Percentiles rank a stretch among this genome's conserved stretches.
Evolutionary conservation across 2,329 filamentous ascomycete genomes (phyloP).

Genomic region (Phyllosticta citrichinensis): DNA sequence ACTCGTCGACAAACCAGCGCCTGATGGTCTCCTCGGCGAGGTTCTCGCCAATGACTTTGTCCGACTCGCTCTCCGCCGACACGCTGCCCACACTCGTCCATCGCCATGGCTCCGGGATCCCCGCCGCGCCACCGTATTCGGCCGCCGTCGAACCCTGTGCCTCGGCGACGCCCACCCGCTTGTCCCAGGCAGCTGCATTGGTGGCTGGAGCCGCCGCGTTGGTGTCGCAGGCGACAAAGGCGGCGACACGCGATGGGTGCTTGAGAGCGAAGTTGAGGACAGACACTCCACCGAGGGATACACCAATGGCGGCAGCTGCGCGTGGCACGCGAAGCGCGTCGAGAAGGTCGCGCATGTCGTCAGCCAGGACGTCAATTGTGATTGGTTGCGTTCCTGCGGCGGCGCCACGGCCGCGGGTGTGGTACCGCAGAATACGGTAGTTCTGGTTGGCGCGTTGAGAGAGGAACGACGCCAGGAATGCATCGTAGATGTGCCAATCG

Average conservation of each 20-base stretch:
- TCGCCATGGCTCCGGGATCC: not conserved
- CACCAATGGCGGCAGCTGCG: slow-evolving; percentile 60
- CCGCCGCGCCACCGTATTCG: slow-evolving; percentile 17
- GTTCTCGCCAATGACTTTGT: slow-evolving; percentile 48
- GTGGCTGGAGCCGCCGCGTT: slow-evolving; percentile 61
- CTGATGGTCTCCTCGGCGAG: slow-evolving; percentile 62
- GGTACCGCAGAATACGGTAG: slow-evolving; percentile 67
- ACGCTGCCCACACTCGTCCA: not conserved
- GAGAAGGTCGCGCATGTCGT: slow-evolving; percentile 58
- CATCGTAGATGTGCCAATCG: slow-evolving; percentile 71
- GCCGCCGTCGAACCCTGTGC: slow-evolving; percentile 32
- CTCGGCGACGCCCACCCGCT: slow-evolving; percentile 61
- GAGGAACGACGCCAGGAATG: slow-evolving; percentile 53
- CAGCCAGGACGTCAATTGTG: slow-evolving; percentile 54
- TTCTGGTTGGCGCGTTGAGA: slow-evolving; percentile 45
- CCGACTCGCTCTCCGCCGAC: slow-evolving; percentile 28
- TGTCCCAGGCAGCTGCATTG: slow-evolving; percentile 71
- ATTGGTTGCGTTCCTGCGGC: slow-evolving; percentile 32
- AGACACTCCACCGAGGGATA: slow-evolving; percentile 74
- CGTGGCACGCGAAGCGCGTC: slow-evolving; percentile 58
- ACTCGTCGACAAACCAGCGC: slow-evolving; percentile 60
- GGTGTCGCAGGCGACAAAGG: slow-evolving; percentile 69
- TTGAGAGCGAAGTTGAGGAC: slow-evolving; percentile 61
- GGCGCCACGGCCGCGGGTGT: slow-evolving; percentile 57
- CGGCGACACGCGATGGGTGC: slow-evolving; percentile 48